Percentiles rank a stretch among this genome's conserved stretches.
These are phyloP conservation scores for Pseudozyma sp. DNA, from an alignment of 1,284 basidiomycete genomes.

Conservation along the genomic window DNA sequence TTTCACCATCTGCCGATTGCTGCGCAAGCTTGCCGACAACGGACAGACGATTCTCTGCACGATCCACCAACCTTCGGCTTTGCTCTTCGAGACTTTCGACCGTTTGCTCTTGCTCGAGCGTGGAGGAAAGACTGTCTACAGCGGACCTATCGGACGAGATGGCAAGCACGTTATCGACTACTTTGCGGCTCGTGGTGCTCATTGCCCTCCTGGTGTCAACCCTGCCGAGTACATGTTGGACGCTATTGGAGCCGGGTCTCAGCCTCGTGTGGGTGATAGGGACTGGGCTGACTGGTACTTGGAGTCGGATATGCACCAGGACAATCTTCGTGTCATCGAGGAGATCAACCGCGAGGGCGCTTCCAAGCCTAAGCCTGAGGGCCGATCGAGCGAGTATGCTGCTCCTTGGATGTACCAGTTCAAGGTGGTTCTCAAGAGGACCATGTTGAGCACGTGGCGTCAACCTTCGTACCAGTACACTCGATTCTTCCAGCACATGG, in stretches of 20 bases:
- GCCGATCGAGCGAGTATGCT: conserved; percentile 70
- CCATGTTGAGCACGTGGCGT: conserved; percentile 72
- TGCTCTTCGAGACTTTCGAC: conserved; percentile 77
- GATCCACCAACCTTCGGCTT: conserved; percentile 78
- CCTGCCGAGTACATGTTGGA: conserved; percentile 72
- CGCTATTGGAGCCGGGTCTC: conserved; percentile 68
- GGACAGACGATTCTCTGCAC: conserved; percentile 77
- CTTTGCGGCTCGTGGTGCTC: conserved; percentile 72
- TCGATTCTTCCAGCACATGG: conserved; percentile 75
- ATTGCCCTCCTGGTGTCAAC: conserved; percentile 74
- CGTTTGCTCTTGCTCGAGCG: conserved; percentile 70
- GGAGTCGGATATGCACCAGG: conserved; percentile 67
- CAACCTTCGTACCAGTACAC: conserved; percentile 72
- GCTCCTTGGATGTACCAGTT: conserved; percentile 84
- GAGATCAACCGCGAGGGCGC: conserved; percentile 71
- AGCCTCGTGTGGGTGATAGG: conserved; percentile 63
- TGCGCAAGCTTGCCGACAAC: conserved; percentile 82
- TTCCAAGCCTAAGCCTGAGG: conserved; percentile 66
- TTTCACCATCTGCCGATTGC: conserved; percentile 84
- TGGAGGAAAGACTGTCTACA: conserved; percentile 72
- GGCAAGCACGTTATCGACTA: conserved; percentile 73
- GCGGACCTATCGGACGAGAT: conserved; percentile 74
- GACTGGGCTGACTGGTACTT: conserved; percentile 69
- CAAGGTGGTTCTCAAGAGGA: conserved; percentile 78
- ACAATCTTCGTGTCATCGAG: conserved; percentile 70